These are phyloP conservation scores for Gamarada debralockiae DNA, from an alignment of 495 filamentous ascomycete species.

Conservation along the genomic window DNA sequence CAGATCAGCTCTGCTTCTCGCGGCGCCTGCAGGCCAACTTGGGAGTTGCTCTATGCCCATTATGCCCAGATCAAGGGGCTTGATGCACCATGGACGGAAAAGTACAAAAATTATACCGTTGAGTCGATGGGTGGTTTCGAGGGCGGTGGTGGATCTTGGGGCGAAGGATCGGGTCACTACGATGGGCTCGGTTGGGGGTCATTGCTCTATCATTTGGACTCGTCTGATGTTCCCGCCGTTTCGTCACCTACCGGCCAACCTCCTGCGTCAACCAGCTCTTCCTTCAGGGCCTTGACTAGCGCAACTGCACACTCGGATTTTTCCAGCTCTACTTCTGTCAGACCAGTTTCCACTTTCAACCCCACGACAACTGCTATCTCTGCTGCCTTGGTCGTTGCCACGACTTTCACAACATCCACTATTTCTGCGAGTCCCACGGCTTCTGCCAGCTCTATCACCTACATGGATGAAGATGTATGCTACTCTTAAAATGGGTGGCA, in stretches of 20 bases:
- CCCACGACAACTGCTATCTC: too few relatives aligned
- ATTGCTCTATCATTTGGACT: conserved; percentile 25
- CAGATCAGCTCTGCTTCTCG: conserved; percentile 29
- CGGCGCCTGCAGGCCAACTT: conserved; percentile 33
- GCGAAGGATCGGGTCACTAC: conserved; percentile 34
- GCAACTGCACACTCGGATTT: neutral
- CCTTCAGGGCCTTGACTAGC: neutral
- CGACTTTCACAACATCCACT: too few relatives aligned
- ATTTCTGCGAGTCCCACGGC: too few relatives aligned
- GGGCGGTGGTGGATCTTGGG: conserved; percentile 32
- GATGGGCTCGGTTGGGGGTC: conserved; percentile 31
- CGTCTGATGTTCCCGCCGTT: neutral
- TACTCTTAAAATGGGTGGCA: too few relatives aligned
- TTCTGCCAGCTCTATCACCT: too few relatives aligned
- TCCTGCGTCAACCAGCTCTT: neutral
- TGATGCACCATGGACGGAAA: conserved; percentile 31
- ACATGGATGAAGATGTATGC: too few relatives aligned
- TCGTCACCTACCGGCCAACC: too few relatives aligned
- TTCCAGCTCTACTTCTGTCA: conserved; percentile 4
- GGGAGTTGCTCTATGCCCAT: conserved; percentile 39
- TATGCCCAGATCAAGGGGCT: conserved; percentile 35
- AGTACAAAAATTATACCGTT: conserved; percentile 31
- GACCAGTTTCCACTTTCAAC: neutral
- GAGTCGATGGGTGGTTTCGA: conserved; percentile 14
- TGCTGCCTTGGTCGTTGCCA: too few relatives aligned